Percentiles rank a stretch among this genome's conserved stretches.
These are phyloP conservation scores for Coccomyxa subellipsoidea DNA, from an alignment of 163 green algal species.

Conservation along the genomic window DNA sequence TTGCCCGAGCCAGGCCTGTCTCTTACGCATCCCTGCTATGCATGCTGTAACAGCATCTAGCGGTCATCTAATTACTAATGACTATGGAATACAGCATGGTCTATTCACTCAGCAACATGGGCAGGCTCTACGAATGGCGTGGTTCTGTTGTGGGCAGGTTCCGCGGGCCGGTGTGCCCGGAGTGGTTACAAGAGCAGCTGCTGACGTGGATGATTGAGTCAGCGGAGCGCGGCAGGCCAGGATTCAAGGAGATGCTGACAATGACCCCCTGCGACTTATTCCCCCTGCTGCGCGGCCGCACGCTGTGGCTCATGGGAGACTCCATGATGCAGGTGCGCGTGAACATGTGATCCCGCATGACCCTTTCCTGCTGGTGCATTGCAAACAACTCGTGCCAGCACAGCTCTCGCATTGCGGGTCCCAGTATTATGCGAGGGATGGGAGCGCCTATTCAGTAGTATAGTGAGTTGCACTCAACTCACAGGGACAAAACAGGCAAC, in stretches of 20 bases:
- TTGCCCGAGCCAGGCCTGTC: too few relatives aligned
- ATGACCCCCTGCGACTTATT: slow-evolving; percentile 38
- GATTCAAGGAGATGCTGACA: slow-evolving; percentile 2
- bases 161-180: background rate
- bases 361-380: background rate
- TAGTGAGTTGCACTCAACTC: too few relatives aligned
- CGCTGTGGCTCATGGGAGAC: slow-evolving; percentile 13
- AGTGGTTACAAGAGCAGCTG: slow-evolving; percentile 8
- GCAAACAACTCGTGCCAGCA: background rate
- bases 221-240: background rate
- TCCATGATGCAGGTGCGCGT: slow-evolving; percentile 9
- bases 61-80: too few relatives aligned
- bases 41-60: too few relatives aligned
- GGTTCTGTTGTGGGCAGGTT: background rate
- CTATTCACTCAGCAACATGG: too few relatives aligned
- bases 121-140: too few relatives aligned
- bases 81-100: too few relatives aligned
- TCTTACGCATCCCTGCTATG: too few relatives aligned
- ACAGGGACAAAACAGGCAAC: too few relatives aligned
- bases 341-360: background rate
- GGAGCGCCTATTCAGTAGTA: too few relatives aligned
- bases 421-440: too few relatives aligned
- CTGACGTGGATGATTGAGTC: background rate
- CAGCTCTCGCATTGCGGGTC: too few relatives aligned
- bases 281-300: slow-evolving; percentile 7